Evolutionary conservation across 352 stramenopile genomes (phyloP), one percentile per base, ranked within the genome.

Genomic region (Globisporangium irregulare): DNA sequence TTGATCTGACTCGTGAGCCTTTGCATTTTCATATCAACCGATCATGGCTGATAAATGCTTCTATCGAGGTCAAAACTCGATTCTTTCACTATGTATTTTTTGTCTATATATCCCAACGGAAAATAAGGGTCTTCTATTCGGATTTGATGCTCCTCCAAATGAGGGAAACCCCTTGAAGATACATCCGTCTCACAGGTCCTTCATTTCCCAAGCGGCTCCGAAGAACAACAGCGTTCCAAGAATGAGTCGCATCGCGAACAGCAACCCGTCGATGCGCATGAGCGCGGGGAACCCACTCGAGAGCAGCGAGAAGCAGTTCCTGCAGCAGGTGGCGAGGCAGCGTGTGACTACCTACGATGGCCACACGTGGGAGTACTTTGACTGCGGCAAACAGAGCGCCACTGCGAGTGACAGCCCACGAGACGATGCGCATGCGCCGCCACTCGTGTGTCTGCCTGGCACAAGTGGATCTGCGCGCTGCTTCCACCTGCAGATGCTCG

Each of bases 311-410:
- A 76, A 74, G 25, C 69, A 69, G 32, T 93, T 93, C 70, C 59
- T 91, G 67, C 79, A 89, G 73, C 65, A 78, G 34, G 79, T 83
- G 25, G 79, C 86, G 20, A 75, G 79, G 38, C 86, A 92, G 67
- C 82, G 86, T 25, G 74, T 93, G 55, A 91, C 83, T 7, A 93
- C 83, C 20, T 92, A 91, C 64, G 86, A 93, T 41, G 83, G 80
- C 25, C 79, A 90, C 56, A 92, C 81, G 46, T 93, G 85, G 85
- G 79, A 89, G 67, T 92, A 89, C 69, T 93, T 81, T 64, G 85
- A 93, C 73, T 84, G 75, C 54, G 85, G 83, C 9, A 79, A 77
- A 63, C 70, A 73, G 24, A 82, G 63, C 50, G 6, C 34, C 3
- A 20, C n/a, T 2, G 10, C 55, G 43, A 29, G 43, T 32, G 29